These are phyloP conservation scores for Carpinus viminea DNA, from an alignment of 306 rosid genomes.

Conservation along the genomic window DNA sequence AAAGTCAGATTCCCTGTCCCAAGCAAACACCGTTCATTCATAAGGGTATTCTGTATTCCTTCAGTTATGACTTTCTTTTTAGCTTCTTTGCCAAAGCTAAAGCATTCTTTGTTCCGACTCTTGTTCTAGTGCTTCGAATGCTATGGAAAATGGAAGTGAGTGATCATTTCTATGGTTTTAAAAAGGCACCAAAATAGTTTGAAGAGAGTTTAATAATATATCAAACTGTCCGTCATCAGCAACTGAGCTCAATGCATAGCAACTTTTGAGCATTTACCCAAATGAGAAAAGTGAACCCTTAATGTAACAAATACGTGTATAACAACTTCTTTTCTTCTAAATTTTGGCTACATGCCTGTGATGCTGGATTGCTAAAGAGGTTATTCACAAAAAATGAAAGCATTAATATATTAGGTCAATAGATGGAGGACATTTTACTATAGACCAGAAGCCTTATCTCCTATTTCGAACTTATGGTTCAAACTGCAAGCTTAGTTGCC, in stretches of 20 bases:
- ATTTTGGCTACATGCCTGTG: background rate
- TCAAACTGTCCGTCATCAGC: background rate
- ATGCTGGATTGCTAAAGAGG: background rate
- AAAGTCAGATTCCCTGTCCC: slow-evolving; percentile 28
- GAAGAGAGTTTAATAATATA: background rate
- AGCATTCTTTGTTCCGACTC: background rate
- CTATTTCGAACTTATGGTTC: slow-evolving; percentile 6
- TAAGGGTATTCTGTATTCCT: background rate
- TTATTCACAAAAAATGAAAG: background rate
- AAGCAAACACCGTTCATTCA: background rate
- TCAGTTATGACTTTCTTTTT: background rate
- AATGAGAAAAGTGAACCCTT: background rate
- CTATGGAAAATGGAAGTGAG: background rate
- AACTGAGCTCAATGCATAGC: background rate
- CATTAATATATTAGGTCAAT: slow-evolving; percentile 2
- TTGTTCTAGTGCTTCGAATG: background rate
- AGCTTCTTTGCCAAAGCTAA: background rate
- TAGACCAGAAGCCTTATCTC: slow-evolving; percentile 1
- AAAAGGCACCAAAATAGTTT: slow-evolving; percentile 1
- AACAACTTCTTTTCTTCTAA: background rate
- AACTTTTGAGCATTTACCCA: background rate
- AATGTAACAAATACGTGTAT: background rate
- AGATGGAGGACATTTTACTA: slow-evolving; percentile 5
- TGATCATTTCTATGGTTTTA: background rate
- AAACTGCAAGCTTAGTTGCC: background rate